Evolutionary conservation across 2,329 filamentous ascomycete species (phyloP), one percentile per base, ranked within the genome.

Genomic region (Calonectria pseudoturangicola): DNA sequence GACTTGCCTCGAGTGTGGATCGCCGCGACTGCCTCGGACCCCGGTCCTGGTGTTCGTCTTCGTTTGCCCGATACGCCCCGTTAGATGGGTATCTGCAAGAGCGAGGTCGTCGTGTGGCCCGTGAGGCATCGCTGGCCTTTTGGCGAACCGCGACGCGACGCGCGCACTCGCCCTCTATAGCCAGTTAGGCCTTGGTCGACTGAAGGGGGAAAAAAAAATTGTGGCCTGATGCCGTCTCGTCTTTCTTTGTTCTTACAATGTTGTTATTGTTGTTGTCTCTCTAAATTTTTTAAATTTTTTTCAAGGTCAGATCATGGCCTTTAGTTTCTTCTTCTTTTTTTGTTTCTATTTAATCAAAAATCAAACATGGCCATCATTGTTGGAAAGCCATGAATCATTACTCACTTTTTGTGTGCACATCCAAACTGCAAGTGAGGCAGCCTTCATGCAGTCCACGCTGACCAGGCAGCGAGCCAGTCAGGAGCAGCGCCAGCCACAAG

Each of bases 141-240:
- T 70, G 45, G 48, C 39, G 54, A 69, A 47, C 62, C 66, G 67
- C 47, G 71, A 67, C 71, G 71, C 71, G 71, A 56, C 71, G 71
- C 71, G 71, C 71, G 71, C 63, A 71, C 66, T 30, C 64, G 39
- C 48, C 41, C 47, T 54, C 47, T 62, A 64, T 8, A 3, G 10
- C 21, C 30, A 33, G n/a, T 21, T 28, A 33, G 36, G 25, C 41
- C 33, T n/a, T 33, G 4, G 18, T n/a, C 25, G 21, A 33, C 15
- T 15, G n/a, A 30, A 16, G 12, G 30, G 60, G 16, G 21, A 3
- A 25, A 39, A 65, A 36, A 30, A 16, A 58, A 41, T 41, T 27
- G 33, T 60, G 54, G 54, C 54, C 33, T 60, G 54, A 60, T 41
- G 33, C n/a, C n/a, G 8, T 48, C n/a, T 43, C 4, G 50, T 6